These are phyloP conservation scores for Spergularia azorica DNA, from an alignment of 179 eudicot species.

Conservation along the genomic window DNA sequence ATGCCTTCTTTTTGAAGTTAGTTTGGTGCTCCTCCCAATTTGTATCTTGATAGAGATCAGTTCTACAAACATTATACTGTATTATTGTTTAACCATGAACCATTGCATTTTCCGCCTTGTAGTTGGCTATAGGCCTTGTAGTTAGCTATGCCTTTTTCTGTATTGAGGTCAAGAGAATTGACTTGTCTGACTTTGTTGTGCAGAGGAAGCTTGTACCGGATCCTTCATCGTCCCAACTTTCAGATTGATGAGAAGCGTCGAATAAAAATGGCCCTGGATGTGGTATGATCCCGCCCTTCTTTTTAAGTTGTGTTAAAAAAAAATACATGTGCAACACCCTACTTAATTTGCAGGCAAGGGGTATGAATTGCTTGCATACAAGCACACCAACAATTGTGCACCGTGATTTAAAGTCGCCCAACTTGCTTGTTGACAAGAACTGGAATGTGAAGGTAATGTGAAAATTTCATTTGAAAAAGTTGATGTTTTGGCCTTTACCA, in stretches of 20 bases:
- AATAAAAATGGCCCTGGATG: conserved; percentile 98
- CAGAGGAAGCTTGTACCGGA: conserved; percentile 98
- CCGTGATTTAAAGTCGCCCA: conserved; percentile 98
- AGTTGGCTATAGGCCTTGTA: not conserved
- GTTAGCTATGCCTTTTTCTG: not conserved
- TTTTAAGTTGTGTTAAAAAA: not conserved
- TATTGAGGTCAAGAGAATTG: conserved; percentile 11
- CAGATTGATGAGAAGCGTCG: conserved; percentile 93
- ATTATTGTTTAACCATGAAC: not conserved
- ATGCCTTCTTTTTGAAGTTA: not conserved
- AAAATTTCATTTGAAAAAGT: conserved; percentile 16
- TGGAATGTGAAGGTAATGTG: conserved; percentile 94
- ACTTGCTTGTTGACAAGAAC: conserved; percentile 92
- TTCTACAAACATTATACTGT: not conserved
- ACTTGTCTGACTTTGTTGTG: conserved; percentile 26
- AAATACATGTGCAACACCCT: conserved; percentile 13
- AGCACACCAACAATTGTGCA: conserved; percentile 97
- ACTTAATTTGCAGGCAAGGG: conserved; percentile 73
- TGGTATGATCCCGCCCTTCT: conserved; percentile 51
- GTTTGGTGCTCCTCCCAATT: not conserved
- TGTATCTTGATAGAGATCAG: not conserved
- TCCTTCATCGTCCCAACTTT: conserved; percentile 93
- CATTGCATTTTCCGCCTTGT: not conserved
- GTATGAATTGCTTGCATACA: conserved; percentile 98
- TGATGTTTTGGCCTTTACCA: not conserved